phyloP scores from a whole-genome alignment of 2,329 filamentous ascomycete species.

The Colletotrichum phormii region DNA sequence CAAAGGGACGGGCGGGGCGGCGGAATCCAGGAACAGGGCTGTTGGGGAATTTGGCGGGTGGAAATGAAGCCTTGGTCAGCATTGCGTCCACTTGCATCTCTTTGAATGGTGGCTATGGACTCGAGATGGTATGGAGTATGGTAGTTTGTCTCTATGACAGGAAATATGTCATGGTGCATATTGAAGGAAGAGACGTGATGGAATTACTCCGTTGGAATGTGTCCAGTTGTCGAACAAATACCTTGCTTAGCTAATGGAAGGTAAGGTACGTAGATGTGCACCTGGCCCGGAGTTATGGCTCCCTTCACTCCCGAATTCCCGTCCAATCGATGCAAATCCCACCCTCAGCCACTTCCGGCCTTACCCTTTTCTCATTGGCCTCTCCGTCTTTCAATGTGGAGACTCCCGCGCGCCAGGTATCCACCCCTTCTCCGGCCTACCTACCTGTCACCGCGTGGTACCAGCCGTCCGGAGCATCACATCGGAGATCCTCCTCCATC shows the following conservation, averaged over 20 bases:
- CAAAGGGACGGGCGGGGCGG: slow-evolving; percentile 13
- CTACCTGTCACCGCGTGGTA: not conserved
- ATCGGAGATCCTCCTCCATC: slow-evolving; percentile 1
- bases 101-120: not conserved
- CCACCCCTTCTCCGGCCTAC: not conserved
- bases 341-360: slow-evolving; percentile 28
- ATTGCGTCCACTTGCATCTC: not conserved
- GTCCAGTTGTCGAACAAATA: not conserved
- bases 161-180: not conserved
- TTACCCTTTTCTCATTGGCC: not conserved
- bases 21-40: slow-evolving; percentile 36
- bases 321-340: not conserved
- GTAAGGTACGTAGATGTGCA: no score
- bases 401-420: not conserved
- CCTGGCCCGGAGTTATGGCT: slow-evolving; percentile 1
- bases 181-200: not conserved
- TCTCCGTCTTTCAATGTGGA: not conserved
- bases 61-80: slow-evolving; percentile 30
- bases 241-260: no score
- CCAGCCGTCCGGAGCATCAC: not conserved
- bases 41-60: slow-evolving; percentile 24
- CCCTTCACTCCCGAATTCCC: slow-evolving; percentile 22
- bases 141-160: not conserved
- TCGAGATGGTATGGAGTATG: not conserved
- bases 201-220: not conserved